These are phyloP conservation scores for Apiotrichum siamense DNA, from an alignment of 1,284 basidiomycete genomes.

Conservation along the genomic window DNA sequence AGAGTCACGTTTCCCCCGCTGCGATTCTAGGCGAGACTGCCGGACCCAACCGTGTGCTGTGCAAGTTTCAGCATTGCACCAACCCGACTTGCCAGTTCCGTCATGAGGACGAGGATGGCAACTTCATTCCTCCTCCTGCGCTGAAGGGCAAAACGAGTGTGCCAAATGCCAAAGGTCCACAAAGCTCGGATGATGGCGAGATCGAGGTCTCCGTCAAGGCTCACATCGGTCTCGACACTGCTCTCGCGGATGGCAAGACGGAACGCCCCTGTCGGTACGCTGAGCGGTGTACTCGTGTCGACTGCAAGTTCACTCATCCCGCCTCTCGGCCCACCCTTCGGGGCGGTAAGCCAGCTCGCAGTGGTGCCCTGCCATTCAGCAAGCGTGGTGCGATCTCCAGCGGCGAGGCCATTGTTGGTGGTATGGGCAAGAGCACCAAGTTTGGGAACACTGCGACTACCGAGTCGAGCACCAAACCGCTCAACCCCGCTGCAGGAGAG, in stretches of 20 bases:
- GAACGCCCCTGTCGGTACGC: constrained; percentile 34
- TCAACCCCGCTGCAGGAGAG: constrained; percentile 30
- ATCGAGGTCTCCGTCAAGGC: constrained; percentile 27
- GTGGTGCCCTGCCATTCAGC: background rate
- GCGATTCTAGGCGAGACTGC: constrained; percentile 52
- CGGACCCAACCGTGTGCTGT: constrained; percentile 41
- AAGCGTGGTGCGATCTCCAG: background rate
- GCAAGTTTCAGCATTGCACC: constrained; percentile 47
- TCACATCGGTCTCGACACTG: constrained; percentile 3
- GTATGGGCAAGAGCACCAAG: constrained; percentile 33
- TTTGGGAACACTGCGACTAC: constrained; percentile 17
- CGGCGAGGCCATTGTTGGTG: constrained; percentile 13
- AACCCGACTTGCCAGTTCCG: constrained; percentile 47
- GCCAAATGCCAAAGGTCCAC: too few species aligned
- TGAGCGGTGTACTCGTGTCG: constrained; percentile 40
- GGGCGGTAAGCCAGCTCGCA: constrained; percentile 5
- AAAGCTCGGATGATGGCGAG: constrained; percentile 17
- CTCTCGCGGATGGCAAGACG: constrained; percentile 26
- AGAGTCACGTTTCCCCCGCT: constrained; percentile 80
- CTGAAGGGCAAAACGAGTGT: constrained; percentile 26
- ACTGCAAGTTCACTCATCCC: constrained; percentile 39
- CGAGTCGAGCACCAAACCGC: constrained; percentile 9
- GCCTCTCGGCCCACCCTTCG: constrained; percentile 24
- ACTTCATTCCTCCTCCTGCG: constrained; percentile 44
- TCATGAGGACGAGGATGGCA: constrained; percentile 47